A percentile compares a stretch with the other conserved stretches of the same genome.
phyloP scores from a whole-genome alignment of 805 yeast genomes.

The Saccharomycopsis sp. region DNA sequence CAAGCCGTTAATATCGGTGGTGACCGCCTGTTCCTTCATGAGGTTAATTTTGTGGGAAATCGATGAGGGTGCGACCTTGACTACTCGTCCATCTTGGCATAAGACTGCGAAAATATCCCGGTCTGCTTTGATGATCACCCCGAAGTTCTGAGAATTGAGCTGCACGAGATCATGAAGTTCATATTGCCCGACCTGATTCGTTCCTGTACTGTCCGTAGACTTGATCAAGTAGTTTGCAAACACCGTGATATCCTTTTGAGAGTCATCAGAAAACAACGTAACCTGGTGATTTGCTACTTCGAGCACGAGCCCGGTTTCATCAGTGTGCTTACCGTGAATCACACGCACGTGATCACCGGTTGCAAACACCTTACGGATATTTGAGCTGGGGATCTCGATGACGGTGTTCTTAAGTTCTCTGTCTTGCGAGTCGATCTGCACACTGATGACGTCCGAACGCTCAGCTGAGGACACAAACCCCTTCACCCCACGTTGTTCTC shows the following conservation, averaged over 20 bases:
- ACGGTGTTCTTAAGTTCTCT: constrained; percentile 45
- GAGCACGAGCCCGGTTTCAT: constrained; percentile 93
- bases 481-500: constrained; percentile 86
- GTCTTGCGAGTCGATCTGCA: constrained; percentile 40
- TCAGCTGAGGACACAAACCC: constrained; percentile 66
- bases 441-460: constrained; percentile 44
- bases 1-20: constrained; percentile 80
- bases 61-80: constrained; percentile 70
- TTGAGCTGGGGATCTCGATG: constrained; percentile 71
- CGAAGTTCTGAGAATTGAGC: constrained; percentile 77
- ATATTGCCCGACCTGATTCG: constrained; percentile 68
- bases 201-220: constrained; percentile 80
- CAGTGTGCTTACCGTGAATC: constrained; percentile 82
- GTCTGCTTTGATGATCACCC: constrained; percentile 85
- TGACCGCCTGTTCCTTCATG: constrained; percentile 65
- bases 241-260: constrained; percentile 82
- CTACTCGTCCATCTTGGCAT: constrained; percentile 72
- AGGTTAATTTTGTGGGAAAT: constrained; percentile 70
- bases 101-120: constrained; percentile 77
- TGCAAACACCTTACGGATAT: constrained; percentile 76
- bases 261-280: constrained; percentile 82
- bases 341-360: constrained; percentile 96
- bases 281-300: constrained; percentile 78
- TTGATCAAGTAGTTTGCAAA: constrained; percentile 86
- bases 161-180: constrained; percentile 88